Evolutionary conservation across 345 rosid genomes (phyloP).

Genomic region (Eucalyptus curtisii): DNA sequence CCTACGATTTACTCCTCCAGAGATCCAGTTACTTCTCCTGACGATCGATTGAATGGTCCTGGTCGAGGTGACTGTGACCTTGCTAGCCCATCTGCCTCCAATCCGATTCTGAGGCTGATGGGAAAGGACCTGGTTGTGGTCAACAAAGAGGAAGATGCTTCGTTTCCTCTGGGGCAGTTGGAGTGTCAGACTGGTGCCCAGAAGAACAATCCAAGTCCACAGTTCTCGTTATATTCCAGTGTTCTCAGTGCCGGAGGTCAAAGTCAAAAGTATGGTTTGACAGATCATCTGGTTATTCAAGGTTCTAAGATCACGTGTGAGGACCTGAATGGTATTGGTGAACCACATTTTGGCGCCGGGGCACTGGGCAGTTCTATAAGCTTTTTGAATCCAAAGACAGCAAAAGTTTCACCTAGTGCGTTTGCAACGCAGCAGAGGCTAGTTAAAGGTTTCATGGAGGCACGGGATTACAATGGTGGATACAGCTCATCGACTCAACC

Average conservation of each 20-base stretch:
- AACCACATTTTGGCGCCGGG: neutral
- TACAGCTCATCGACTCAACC: neutral
- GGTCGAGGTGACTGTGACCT: conserved; percentile 26
- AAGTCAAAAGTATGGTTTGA: neutral
- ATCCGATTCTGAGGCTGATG: conserved; percentile 85
- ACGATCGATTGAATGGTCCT: conserved; percentile 7
- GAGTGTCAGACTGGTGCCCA: conserved; percentile 8
- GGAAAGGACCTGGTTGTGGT: conserved; percentile 94
- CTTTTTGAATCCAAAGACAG: neutral
- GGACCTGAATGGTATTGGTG: neutral
- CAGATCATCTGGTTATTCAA: neutral
- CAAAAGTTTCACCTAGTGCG: neutral
- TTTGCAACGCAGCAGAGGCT: neutral
- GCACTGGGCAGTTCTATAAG: neutral
- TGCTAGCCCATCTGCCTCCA: conserved; percentile 62
- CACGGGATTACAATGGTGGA: neutral
- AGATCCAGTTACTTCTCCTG: conserved; percentile 11
- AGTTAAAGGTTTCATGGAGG: neutral
- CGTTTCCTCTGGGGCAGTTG: conserved; percentile 14
- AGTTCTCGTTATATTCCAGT: conserved; percentile 11
- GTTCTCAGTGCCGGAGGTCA: neutral
- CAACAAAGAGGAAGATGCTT: conserved; percentile 60
- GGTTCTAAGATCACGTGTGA: neutral
- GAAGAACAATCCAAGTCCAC: conserved; percentile 12
- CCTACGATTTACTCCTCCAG: conserved; percentile 2